Evolutionary conservation across 768 basidiomycete genomes (phyloP), one percentile per base, ranked within the genome.

Genomic region (Calvatia gigantea): DNA sequence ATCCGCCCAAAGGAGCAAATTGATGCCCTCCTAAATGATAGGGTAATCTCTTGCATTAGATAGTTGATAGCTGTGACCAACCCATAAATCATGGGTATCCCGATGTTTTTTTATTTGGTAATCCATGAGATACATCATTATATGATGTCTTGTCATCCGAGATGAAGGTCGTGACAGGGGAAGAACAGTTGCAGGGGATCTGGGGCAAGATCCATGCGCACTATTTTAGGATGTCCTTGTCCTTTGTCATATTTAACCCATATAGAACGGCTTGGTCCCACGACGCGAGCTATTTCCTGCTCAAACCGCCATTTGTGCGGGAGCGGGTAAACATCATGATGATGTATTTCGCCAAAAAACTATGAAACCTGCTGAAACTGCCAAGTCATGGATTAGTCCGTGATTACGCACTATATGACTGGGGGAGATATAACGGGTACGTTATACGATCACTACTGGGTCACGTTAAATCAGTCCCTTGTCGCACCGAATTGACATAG

Each of bases 401-500:
- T 58, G 58, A 59, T 60, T 62, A 49, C 52, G 54, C 67, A 63
- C 65, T 64, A 61, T 69, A 70, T 66, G 66, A 69, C 70, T 69
- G 70, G 67, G 60, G 60, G 60, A 61, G 60, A n/a, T n/a, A n/a
- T n/a, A n/a, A n/a, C n/a, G n/a, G 23, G 58, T 58, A 60, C 56
- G 56, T 63, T 66, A 65, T 58, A 68, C 66, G 69, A 65, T 66
- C 68, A 62, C 64, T 60, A 66, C 69, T 69, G 65, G 63, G 65
- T 67, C 62, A 66, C 63, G 63, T 55, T 58, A 60, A 57, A 61
- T 62, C 61, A n/a, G 66, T 67, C 72, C 69, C 67, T 69, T 70
- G 64, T 64, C 61, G 61, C 53, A 65, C 70, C 73, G 69, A 69
- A 70, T 67, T 62, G n/a, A 65, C 52, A 66, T 71, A 71, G 67